Evolutionary conservation across 2,329 filamentous ascomycete species (phyloP).

Genomic region (Juglanconis juglandina): DNA sequence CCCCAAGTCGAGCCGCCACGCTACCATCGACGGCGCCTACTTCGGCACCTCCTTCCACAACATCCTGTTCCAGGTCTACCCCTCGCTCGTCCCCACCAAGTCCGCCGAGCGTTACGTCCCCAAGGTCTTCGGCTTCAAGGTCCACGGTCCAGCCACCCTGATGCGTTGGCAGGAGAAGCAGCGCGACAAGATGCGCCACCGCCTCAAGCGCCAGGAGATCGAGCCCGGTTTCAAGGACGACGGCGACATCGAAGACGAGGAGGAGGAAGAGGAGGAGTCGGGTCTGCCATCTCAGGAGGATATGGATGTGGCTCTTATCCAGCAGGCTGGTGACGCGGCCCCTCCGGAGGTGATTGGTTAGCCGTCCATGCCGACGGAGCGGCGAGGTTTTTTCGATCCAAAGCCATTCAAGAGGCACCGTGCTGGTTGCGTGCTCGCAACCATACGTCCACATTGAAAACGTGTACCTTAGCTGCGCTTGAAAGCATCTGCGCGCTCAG

Average conservation of each 20-base stretch:
- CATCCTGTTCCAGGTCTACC: constrained; percentile 98
- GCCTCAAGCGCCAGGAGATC: constrained; percentile 67
- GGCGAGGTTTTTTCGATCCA: background rate
- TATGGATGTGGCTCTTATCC: constrained; percentile 7
- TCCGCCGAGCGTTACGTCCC: constrained; percentile 82
- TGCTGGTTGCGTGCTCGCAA: background rate
- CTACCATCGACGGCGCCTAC: constrained; percentile 93
- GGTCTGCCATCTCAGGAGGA: constrained; percentile 39
- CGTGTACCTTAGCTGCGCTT: background rate
- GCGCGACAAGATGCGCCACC: constrained; percentile 76
- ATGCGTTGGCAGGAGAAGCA: constrained; percentile 85
- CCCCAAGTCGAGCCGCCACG: constrained; percentile 94
- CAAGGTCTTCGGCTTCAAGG: constrained; percentile 89
- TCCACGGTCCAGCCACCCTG: constrained; percentile 84
- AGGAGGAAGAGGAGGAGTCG: constrained; percentile 61
- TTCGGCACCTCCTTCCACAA: constrained; percentile 98
- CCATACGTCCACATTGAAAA: background rate
- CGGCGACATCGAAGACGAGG: constrained; percentile 55
- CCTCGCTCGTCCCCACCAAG: constrained; percentile 82
- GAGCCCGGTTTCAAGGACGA: constrained; percentile 78
- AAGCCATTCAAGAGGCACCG: too few species aligned
- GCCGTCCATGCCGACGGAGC: background rate
- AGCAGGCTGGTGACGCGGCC: background rate
- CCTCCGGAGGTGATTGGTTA: constrained; percentile 2
- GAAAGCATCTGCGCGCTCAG: background rate